Conservation (phyloP, 257 asterid genomes). For the Nicotiana sylvestris region DNA sequence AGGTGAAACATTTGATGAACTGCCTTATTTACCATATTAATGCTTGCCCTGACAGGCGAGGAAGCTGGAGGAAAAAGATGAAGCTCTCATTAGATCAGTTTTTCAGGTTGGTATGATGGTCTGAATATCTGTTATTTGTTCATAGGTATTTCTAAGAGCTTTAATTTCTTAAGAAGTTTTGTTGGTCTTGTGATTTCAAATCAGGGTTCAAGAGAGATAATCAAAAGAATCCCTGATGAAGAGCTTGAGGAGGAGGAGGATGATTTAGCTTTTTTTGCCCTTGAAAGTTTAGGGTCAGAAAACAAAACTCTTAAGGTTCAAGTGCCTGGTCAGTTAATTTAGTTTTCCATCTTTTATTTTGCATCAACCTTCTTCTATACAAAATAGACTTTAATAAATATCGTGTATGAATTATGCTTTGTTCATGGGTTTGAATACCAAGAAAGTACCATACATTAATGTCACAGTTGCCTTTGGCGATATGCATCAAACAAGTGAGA, state of each 20-base stretch:
- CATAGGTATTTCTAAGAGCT: background rate
- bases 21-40: background rate
- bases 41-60: slow-evolving; percentile 38
- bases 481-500: background rate
- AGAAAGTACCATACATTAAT: background rate
- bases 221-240: slow-evolving; percentile 60
- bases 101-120: slow-evolving; percentile 37
- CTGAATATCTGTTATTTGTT: background rate
- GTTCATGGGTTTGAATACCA: background rate
- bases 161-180: slow-evolving; percentile 3
- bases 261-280: slow-evolving; percentile 19
- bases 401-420: background rate
- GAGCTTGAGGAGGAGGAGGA: slow-evolving; percentile 37
- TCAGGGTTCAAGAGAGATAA: slow-evolving; percentile 45
- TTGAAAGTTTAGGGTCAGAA: slow-evolving; percentile 28
- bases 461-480: background rate
- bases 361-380: background rate
- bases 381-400: background rate
- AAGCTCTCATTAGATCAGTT: slow-evolving; percentile 60
- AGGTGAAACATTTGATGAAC: background rate
- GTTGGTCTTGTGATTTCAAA: slow-evolving; percentile 1
- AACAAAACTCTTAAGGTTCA: slow-evolving; percentile 43
- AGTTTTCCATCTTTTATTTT: background rate
- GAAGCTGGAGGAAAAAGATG: slow-evolving; percentile 66
- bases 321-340: background rate